Evolutionary conservation across 352 stramenopile species (phyloP).

Genomic region (Salisapilia sapeloensis): DNA sequence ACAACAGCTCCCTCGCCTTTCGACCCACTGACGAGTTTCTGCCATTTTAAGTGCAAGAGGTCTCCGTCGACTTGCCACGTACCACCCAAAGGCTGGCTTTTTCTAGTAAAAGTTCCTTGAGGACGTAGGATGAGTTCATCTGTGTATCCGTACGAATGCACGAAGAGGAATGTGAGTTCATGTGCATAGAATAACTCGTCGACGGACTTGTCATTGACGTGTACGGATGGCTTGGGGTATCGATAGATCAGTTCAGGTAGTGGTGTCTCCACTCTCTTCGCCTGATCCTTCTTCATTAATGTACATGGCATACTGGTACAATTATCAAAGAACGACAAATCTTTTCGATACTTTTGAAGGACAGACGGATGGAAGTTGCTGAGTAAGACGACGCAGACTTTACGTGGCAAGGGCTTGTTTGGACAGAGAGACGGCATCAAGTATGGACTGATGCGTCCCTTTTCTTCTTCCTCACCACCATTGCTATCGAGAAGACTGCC

Average conservation of each 20-base stretch:
- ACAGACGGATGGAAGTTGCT: constrained; percentile 49
- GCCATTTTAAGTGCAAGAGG: constrained; percentile 70
- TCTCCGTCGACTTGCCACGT: constrained; percentile 69
- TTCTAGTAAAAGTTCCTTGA: constrained; percentile 36
- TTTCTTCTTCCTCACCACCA: too few relatives aligned
- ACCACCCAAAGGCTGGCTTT: constrained; percentile 43
- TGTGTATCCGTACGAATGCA: constrained; percentile 51
- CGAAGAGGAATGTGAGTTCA: constrained; percentile 67
- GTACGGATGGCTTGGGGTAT: constrained; percentile 39
- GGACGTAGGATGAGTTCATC: constrained; percentile 59
- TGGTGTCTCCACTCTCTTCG: constrained; percentile 29
- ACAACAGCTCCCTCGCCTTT: constrained; percentile 4
- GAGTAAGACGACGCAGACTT: constrained; percentile 58
- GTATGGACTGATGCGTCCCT: constrained; percentile 20
- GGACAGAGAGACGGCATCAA: constrained; percentile 31
- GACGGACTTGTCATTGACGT: constrained; percentile 31
- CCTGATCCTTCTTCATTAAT: constrained; percentile 38
- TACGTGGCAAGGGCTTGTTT: constrained; percentile 19
- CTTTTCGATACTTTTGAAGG: constrained; percentile 44
- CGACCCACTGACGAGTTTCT: constrained; percentile 6
- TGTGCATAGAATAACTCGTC: constrained; percentile 64
- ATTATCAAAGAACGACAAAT: constrained; percentile 48
- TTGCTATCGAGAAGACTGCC: too few relatives aligned
- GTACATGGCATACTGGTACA: constrained; percentile 54
- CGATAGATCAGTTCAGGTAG: constrained; percentile 50